Base-by-base conservation (phyloP, 2,329 filamentous ascomycete genomes). In the Huntiella savannae region DNA sequence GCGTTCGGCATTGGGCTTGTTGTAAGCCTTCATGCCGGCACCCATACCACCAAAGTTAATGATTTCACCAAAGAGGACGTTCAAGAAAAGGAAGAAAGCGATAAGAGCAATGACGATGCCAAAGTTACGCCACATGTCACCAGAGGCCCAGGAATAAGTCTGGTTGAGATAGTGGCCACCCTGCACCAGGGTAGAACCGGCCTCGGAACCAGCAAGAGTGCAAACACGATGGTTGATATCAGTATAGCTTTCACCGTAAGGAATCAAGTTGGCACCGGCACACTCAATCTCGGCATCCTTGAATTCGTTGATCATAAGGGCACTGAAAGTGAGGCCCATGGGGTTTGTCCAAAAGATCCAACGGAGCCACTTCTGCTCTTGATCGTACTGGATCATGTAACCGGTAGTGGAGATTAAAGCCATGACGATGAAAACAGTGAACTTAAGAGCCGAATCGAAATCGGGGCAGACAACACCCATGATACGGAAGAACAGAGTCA, bases 231-330 rank as follows among this genome's bases (percentile, higher is more conserved):
- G 66, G 36, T 73, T 66, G 55, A 86, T 76, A 50, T 87, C 69
- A 49, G 63, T 66, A 54, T 93, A 92, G 1, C 69, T 73, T 1
- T 73, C 66, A 0, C 84, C 85, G 3, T 66, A 71, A 0, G 85
- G 85, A 15, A 93, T 68, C 4, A 93, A 63, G 0, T 75, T 82
- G 39, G 71, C 68, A 2, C 66, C 65, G 0, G 72, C 73, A 55
- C 86, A 94, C 0, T 70, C 75, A 57, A 93, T 65, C 22, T 77
- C 68, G 37, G 82, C 66, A 8, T 72, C 63, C 33, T 70, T 68
- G 55, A 94, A 93, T 56, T 94, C 86, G 55, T 93, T 94, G 55
- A 82, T 75, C 82, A 93, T 91, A 61, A 94, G 61, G 2, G 76
- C 67, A 8, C 78, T 72, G 57, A 94, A 92, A 0, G 77, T 74